Conservation (phyloP, 805 yeast species). For the Kuraishia ogatae region DNA sequence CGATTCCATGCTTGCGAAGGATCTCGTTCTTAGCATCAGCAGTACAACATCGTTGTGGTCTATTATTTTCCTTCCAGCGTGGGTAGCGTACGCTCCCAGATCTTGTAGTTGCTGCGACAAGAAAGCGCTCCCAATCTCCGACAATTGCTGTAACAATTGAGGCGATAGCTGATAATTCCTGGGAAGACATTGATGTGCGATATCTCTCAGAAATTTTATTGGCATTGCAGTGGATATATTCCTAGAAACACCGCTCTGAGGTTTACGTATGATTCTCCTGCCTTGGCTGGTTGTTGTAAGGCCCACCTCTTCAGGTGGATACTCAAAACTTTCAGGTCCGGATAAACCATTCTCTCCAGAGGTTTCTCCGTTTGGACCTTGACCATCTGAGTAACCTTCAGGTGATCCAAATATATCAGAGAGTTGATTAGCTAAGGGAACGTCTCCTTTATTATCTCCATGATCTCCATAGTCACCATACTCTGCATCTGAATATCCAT, state of each 20-base stretch:
- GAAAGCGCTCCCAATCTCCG: constrained; percentile 25
- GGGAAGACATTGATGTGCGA: constrained; percentile 11
- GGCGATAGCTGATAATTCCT: constrained; percentile 11
- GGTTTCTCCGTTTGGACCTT: not conserved
- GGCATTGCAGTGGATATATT: constrained; percentile 5
- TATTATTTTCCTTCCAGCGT: constrained; percentile 19
- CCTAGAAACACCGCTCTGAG: constrained; percentile 3
- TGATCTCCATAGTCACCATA: constrained; percentile 8
- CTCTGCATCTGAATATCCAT: constrained; percentile 8
- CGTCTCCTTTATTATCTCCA: constrained; percentile 1
- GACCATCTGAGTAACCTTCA: not conserved
- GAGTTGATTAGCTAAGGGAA: not conserved
- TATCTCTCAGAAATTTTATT: constrained; percentile 5
- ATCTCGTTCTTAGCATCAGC: constrained; percentile 20
- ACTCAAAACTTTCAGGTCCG: too few relatives aligned
- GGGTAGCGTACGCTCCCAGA: constrained; percentile 24
- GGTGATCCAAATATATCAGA: not conserved
- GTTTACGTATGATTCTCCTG: constrained; percentile 1
- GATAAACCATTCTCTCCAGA: too few relatives aligned
- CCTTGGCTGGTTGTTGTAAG: constrained; percentile 3
- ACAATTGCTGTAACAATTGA: constrained; percentile 18
- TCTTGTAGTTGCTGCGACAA: constrained; percentile 25
- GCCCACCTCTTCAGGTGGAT: too few relatives aligned
- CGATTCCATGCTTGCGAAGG: not conserved
- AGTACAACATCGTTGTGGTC: constrained; percentile 25